Percentiles rank a stretch among this genome's conserved stretches.
Conservation (phyloP, 176 grass and related monocot genomes). For the Aegilops bicornis region DNA sequence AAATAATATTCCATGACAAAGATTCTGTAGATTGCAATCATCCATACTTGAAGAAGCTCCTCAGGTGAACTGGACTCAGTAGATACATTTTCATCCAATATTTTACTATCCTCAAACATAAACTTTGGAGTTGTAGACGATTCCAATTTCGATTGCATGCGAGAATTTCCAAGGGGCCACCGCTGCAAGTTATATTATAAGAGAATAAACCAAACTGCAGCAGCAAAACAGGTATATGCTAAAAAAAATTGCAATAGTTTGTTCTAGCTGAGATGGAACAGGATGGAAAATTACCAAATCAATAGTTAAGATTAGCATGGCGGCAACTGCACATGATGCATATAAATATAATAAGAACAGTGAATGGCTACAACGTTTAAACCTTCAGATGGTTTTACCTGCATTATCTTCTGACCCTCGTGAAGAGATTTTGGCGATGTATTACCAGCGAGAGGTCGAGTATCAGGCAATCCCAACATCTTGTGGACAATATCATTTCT, state of each 20-base stretch:
- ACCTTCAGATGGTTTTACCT: conserved; percentile 20
- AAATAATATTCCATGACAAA: conserved; percentile 21
- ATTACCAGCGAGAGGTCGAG: conserved; percentile 23
- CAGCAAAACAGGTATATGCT: not conserved
- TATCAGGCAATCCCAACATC: conserved; percentile 60
- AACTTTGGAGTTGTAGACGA: conserved; percentile 35
- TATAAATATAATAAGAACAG: conserved; percentile 16
- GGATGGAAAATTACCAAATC: not conserved
- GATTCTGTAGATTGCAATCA: conserved; percentile 18
- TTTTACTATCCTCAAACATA: conserved; percentile 4
- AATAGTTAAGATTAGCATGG: conserved; percentile 16
- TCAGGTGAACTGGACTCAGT: conserved; percentile 30
- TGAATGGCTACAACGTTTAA: not conserved
- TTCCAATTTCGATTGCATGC: conserved; percentile 30
- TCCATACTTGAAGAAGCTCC: conserved; percentile 52
- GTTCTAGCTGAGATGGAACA: not conserved
- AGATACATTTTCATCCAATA: conserved; percentile 34
- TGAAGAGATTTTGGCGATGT: conserved; percentile 16
- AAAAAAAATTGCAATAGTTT: not conserved
- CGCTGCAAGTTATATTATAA: conserved; percentile 25
- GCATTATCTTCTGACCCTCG: conserved; percentile 32
- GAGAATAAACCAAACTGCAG: conserved; percentile 6
- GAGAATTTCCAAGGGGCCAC: not conserved
- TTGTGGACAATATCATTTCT: conserved; percentile 50
- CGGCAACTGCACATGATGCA: conserved; percentile 1